These are phyloP conservation scores for Phylloporus sp. DNA, from an alignment of 768 basidiomycete genomes.

Conservation along the genomic window DNA sequence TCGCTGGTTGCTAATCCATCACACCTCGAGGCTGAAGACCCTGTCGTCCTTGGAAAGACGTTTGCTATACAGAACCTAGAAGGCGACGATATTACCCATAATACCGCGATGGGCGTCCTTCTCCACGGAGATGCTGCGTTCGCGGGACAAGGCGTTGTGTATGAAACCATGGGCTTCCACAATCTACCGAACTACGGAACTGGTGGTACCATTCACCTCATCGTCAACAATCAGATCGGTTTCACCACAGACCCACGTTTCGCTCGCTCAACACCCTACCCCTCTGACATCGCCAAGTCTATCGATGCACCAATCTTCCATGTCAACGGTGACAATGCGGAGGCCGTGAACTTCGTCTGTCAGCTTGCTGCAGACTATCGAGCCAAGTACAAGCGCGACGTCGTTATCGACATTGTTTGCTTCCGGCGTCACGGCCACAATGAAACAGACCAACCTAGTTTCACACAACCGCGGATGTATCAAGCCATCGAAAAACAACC, in stretches of 20 bases:
- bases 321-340: conserved; percentile 97
- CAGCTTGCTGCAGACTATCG: conserved; percentile 97
- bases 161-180: conserved; percentile 99
- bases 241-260: conserved; percentile 99
- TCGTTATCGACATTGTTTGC: conserved; percentile 97
- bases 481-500: conserved; percentile 92
- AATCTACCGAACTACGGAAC: conserved; percentile 93
- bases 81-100: conserved; percentile 72
- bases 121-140: conserved; percentile 98
- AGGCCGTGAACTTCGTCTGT: conserved; percentile 98
- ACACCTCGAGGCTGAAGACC: conserved; percentile 95
- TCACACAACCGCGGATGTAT: conserved; percentile 99
- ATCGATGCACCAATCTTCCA: conserved; percentile 99
- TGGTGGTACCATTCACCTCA: conserved; percentile 96
- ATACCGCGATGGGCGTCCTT: conserved; percentile 89
- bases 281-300: conserved; percentile 96
- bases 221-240: conserved; percentile 99
- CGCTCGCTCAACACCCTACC: conserved; percentile 95
- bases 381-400: conserved; percentile 98
- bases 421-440: conserved; percentile 99
- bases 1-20: conserved; percentile 99
- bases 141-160: conserved; percentile 96
- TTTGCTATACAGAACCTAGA: conserved; percentile 94
- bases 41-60: conserved; percentile 99
- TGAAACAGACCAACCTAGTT: conserved; percentile 97